Base-by-base conservation (phyloP, 2,329 filamentous ascomycete genomes). In the Hymenoscyphus occultus region DNA sequence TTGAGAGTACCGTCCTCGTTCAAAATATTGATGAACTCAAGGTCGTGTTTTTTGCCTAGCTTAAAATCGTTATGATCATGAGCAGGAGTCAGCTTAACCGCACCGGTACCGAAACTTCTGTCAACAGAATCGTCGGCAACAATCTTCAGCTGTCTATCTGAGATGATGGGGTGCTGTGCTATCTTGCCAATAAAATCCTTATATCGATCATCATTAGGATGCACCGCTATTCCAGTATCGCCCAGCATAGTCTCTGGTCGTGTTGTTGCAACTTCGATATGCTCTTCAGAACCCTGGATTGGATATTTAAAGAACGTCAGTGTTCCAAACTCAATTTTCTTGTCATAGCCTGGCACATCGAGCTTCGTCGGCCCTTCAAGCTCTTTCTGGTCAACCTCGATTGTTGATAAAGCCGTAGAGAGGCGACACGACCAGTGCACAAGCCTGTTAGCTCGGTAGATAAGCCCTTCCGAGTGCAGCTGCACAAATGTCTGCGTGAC, bases 11-110 rank as follows among this genome's bases (percentile, higher is more conserved):
- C 93, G 69, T 97, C 87, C 67, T 97, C 93, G 65, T 91, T 96
- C 70, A 97, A 79, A 66, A 97, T 94, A 77, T 95, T 96, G 80
- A 97, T 92, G 76, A 96, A 96, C 68, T 93, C 86, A 14, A 96
- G 84, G 63, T 88, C 87, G 76, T 95, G 91, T 71, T 86, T 85
- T 79, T 92, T 87, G 59, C 91, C 92, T 62, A 93, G 83, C 68
- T 83, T 87, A 78, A 93, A 97, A 88, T 97, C 93, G 82, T 96
- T 96, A 71, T 90, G 88, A 75, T 97, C 93, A 77, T 97, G 93
- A 2, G 93, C 93, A 4, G 93, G 93, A 1, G 93, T 97, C 70
- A 97, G 88, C 83, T 97, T 97, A 74, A 97, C 93, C 67, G 92
- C 93, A 81, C 93, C 93, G 68, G 93, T 97, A 84, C 93, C 93